Conservation (phyloP, 78 protist species). For the Monocercomonoides exilis region DNA sequence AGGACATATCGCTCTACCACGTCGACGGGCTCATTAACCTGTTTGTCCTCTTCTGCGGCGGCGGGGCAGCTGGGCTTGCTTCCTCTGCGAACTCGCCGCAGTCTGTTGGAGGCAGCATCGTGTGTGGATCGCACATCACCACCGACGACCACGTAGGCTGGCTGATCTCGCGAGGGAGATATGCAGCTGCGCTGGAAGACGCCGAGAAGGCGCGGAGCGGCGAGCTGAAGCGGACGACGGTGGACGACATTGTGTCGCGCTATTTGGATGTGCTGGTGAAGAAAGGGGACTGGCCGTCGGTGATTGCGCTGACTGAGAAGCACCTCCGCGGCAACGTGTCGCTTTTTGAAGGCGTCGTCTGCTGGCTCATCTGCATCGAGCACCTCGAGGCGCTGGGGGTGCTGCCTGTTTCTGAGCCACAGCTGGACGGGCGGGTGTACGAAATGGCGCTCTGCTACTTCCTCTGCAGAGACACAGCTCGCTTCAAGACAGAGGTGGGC, state of each 20-base stretch:
- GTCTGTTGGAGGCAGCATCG: no score
- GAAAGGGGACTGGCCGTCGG: neutral
- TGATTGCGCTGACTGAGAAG: neutral
- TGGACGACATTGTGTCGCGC: neutral
- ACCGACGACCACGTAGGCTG: neutral
- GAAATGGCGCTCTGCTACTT: neutral
- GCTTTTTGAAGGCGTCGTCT: neutral
- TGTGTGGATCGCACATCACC: no score
- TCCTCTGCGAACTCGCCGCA: no score
- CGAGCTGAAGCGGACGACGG: neutral
- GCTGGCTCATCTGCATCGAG: neutral
- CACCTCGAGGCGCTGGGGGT: neutral
- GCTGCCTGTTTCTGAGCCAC: neutral
- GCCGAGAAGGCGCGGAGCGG: neutral
- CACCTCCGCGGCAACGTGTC: neutral
- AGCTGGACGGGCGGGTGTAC: neutral
- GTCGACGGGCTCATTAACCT: no score
- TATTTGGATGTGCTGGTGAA: neutral
- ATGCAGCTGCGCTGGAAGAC: neutral
- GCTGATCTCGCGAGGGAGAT: neutral
- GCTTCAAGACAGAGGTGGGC: neutral
- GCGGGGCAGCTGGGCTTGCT: no score
- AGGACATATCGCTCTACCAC: no score
- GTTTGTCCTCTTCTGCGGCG: no score
- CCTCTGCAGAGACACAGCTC: neutral